Conservation (phyloP, 257 asterid species). For the Ballota nigra region DNA sequence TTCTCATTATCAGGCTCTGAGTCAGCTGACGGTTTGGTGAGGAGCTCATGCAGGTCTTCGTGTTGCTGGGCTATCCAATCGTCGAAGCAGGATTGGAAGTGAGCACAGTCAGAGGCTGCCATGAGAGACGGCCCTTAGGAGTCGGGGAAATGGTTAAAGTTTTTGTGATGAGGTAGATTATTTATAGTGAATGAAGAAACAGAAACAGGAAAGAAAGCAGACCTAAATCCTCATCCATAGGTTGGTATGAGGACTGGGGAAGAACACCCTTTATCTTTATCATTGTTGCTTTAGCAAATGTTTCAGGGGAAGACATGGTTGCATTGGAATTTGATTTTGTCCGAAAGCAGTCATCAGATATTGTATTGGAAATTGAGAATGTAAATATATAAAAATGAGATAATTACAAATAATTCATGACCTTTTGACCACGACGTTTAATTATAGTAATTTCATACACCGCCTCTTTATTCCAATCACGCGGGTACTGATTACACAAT, state of each 20-base stretch:
- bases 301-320: not conserved
- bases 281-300: not conserved
- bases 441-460: too few species aligned
- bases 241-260: not conserved
- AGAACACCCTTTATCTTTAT: too few species aligned
- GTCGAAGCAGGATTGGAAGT: constrained; percentile 1
- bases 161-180: not conserved
- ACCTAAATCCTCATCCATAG: not conserved
- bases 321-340: not conserved
- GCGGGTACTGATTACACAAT: not conserved
- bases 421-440: not conserved
- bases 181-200: not conserved
- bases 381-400: not conserved
- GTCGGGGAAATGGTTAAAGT: not conserved
- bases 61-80: not conserved
- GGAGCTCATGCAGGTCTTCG: not conserved
- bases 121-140: not conserved
- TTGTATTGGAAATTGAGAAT: not conserved
- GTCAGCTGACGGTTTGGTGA: not conserved
- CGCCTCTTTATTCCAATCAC: not conserved
- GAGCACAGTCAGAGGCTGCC: not conserved
- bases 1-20: not conserved
- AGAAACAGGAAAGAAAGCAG: not conserved
- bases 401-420: not conserved
- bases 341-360: not conserved